A percentile compares a stretch with the other conserved stretches of the same genome.
These are phyloP conservation scores for Chionographis japonica DNA, from an alignment of 106 monocot genomes.

Conservation along the genomic window DNA sequence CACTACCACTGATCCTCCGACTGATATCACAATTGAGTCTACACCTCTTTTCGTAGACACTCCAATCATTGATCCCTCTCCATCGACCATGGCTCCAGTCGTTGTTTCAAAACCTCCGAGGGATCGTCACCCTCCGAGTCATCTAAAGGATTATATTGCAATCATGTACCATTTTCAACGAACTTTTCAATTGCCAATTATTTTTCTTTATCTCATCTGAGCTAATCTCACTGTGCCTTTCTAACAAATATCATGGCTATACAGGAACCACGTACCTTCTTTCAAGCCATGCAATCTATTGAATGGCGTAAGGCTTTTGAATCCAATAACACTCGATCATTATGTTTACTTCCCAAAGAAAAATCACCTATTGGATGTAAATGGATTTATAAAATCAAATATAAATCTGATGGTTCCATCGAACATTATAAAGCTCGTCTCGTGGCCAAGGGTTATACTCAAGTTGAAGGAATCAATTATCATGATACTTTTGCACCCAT, in stretches of 20 bases:
- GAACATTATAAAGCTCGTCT: background rate
- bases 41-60: background rate
- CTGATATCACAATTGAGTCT: background rate
- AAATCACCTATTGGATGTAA: slow-evolving; percentile 1
- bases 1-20: background rate
- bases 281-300: background rate
- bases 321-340: background rate
- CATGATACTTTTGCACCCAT: too few species aligned
- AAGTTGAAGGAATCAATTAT: background rate
- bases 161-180: background rate
- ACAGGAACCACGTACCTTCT: background rate
- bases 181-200: background rate
- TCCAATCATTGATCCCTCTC: background rate
- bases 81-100: background rate
- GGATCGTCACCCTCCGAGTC: background rate
- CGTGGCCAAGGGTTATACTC: background rate
- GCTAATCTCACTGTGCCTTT: background rate
- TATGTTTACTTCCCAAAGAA: background rate
- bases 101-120: background rate
- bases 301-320: background rate
- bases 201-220: slow-evolving; percentile 1
- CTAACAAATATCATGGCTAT: background rate
- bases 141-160: background rate
- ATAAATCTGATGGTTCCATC: background rate
- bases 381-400: slow-evolving; percentile 1